These are phyloP conservation scores for Prunus padus DNA, from an alignment of 306 rosid species.

Conservation along the genomic window DNA sequence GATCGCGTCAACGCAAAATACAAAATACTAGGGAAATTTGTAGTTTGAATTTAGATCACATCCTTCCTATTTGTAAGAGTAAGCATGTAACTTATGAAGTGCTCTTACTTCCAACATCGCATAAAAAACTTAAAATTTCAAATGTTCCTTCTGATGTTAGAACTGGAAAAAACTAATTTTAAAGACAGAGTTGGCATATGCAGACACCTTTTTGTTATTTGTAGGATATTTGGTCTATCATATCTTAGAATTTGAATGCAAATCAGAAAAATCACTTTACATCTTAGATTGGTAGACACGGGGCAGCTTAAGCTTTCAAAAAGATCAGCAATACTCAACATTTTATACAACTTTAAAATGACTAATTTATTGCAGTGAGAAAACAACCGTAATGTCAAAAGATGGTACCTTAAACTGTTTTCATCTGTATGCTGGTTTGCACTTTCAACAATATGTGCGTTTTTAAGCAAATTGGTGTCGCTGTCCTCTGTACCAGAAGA, in stretches of 20 bases:
- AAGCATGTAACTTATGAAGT: not conserved
- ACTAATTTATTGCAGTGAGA: not conserved
- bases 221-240: not conserved
- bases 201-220: no score
- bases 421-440: conserved; percentile 22
- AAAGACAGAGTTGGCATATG: no score
- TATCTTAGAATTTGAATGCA: not conserved
- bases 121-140: not conserved
- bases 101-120: not conserved
- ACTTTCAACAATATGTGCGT: conserved; percentile 39
- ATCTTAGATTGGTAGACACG: not conserved
- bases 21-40: not conserved
- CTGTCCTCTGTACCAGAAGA: conserved; percentile 63
- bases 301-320: not conserved
- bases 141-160: not conserved
- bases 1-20: not conserved
- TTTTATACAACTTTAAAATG: no score
- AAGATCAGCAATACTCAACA: not conserved
- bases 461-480: conserved; percentile 56
- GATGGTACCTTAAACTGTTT: conserved; percentile 43
- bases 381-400: conserved; percentile 10
- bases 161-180: not conserved
- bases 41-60: not conserved
- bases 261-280: not conserved
- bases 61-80: not conserved